Evolutionary conservation across 2,329 filamentous ascomycete species (phyloP), one percentile per base, ranked within the genome.

Genomic region (Chalara sp.): DNA sequence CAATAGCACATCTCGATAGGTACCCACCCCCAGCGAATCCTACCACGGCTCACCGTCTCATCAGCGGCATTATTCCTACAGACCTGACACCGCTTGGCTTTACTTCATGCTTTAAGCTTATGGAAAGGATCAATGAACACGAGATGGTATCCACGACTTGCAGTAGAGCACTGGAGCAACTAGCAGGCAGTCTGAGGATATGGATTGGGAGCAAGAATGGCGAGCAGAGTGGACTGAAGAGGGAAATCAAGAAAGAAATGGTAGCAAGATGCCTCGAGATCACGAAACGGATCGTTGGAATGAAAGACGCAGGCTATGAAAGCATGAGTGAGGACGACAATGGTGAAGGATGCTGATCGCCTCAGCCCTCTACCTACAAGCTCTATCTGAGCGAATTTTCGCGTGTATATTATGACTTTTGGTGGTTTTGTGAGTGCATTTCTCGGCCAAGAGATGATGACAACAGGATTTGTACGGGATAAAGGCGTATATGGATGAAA

Each of bases 301-400:
- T 84, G 74, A 76, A 81, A 74, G 81, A 84, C 58, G 70, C 76
- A 1, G 80, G 80, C 6, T 83, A 83, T 63, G 79, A 72, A 45
- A 81, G 73, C 55, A 76, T 79, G 72, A 76, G 72, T 52, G 77
- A 79, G 29, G 58, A 58, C 30, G 63, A 61, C 39, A 46, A 32
- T 28, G 57, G 54, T 29, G 63, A 60, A 33, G 63, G 59, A 47
- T 66, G 62, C 55, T 63, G 50, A 61, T 51, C 40, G 21, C 21
- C 21, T 21, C 21, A 3, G 21, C 21, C 21, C 21, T 21, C 21
- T 21, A 21, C 21, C 2, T 21, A 21, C 21, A 21, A 21, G 21
- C 2, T 21, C 21, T 21, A 21, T 21, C 21, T 21, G 21, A 21
- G 21, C 21, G 3, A 21, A 21, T 21, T 21, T 21, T 21, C 21